Evolutionary conservation across 2,329 filamentous ascomycete genomes (phyloP), one percentile per base, ranked within the genome.

Genomic region (Fusarium acutatum): DNA sequence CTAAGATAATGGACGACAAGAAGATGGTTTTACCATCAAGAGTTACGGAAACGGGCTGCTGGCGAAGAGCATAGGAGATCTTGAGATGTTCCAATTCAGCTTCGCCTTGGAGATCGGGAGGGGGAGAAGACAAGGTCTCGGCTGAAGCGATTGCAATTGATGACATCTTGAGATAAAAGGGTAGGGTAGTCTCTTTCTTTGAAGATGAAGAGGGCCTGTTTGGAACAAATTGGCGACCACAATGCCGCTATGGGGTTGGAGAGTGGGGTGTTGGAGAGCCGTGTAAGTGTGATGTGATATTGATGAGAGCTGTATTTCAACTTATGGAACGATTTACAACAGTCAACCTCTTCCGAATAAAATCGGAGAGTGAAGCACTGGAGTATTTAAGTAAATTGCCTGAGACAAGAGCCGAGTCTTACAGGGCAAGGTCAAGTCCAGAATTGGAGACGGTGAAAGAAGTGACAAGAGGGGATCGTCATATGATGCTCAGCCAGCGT

Each of bases 11-110:
- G 10, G 86, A 81, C 17, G 85, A 77, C 44, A 81, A 77, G 59
- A 88, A 83, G 66, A 90, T 84, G 73, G 84, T 81, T 13, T 83
- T 79, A 41, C 86, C 87, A 60, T 88, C 84, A 20, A 91, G 84
- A 0, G 88, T 89, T 59, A 90, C 77, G 44, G 84, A 86, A 61
- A 89, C 82, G 49, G 87, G 83, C 72, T 89, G 87, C 38, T 84
- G 84, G 69, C 87, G 75, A 37, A 78, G 60, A 41, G 59, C 71
- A 56, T 50, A 75, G 44, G 74, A 67, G 24, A 72, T 58, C 47
- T 76, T 77, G 57, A 77, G 67, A 12, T 64, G 50, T 41, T 78
- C 76, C 12, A 71, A 26, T 54, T 78, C 77, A 18, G 52, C 59
- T 46, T 79, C 76, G 11, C 64, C 67, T 30, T 69, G 69, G 26